These are phyloP conservation scores for Epichloe elymi DNA, from an alignment of 2,329 filamentous ascomycete species.

Conservation along the genomic window DNA sequence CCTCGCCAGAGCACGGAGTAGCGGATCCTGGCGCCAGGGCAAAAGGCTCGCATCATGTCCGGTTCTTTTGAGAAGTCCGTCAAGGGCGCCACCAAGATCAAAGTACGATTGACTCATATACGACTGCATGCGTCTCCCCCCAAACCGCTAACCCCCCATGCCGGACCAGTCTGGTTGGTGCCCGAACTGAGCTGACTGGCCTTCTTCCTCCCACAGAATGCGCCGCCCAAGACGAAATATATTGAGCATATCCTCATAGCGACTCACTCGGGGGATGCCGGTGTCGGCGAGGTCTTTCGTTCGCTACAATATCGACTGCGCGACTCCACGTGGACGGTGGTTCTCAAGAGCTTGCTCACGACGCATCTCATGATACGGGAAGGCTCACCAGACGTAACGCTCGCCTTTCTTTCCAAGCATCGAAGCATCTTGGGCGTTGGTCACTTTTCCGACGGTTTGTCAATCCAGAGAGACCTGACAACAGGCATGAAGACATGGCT, in stretches of 20 bases:
- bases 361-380: constrained; percentile 96
- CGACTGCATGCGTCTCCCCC: background rate
- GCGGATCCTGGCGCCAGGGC: background rate
- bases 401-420: constrained; percentile 72
- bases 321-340: constrained; percentile 98
- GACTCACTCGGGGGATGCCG: constrained; percentile 87
- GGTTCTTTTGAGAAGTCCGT: constrained; percentile 97
- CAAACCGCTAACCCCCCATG: background rate
- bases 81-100: constrained; percentile 96
- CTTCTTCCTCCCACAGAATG: constrained; percentile 46
- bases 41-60: constrained; percentile 41
- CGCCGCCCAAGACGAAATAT: constrained; percentile 96
- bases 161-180: background rate
- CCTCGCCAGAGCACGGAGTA: background rate
- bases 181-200: background rate
- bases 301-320: constrained; percentile 77
- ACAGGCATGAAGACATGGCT: background rate
- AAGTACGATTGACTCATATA: constrained; percentile 40
- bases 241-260: constrained; percentile 96
- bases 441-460: constrained; percentile 80
- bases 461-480: background rate
- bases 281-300: constrained; percentile 90
- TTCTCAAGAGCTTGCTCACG: constrained; percentile 94
- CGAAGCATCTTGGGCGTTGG: constrained; percentile 77
- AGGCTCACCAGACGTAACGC: constrained; percentile 76